Conservation (phyloP, 257 asterid species). For the Ballota nigra region DNA sequence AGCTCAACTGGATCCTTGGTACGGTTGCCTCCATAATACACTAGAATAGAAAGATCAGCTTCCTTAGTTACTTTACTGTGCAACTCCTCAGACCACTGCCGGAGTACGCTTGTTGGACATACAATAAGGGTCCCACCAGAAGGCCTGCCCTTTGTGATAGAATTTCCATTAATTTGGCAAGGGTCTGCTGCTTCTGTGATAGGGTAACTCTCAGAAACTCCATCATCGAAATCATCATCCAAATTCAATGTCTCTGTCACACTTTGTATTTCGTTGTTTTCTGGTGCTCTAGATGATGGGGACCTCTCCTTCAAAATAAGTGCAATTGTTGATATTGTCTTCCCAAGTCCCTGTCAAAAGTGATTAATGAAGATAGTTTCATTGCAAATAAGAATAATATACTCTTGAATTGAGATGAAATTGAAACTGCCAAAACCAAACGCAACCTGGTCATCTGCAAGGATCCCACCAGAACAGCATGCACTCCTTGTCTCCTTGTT, state of each 20-base stretch:
- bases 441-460: slow-evolving; percentile 98
- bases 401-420: slow-evolving; percentile 3
- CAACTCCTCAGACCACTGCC: slow-evolving; percentile 96
- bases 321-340: slow-evolving; percentile 92
- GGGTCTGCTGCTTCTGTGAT: slow-evolving; percentile 35
- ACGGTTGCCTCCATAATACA: slow-evolving; percentile 86
- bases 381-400: slow-evolving; percentile 10
- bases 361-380: slow-evolving; percentile 15
- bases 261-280: slow-evolving; percentile 34
- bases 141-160: slow-evolving; percentile 62
- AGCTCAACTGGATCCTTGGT: slow-evolving; percentile 84
- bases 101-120: slow-evolving; percentile 97
- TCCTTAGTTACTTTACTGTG: slow-evolving; percentile 72
- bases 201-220: slow-evolving; percentile 29
- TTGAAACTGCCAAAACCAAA: slow-evolving; percentile 1
- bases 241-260: slow-evolving; percentile 77
- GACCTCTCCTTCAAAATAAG: slow-evolving; percentile 90
- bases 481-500: slow-evolving; percentile 80
- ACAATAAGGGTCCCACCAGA: slow-evolving; percentile 96
- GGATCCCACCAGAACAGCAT: slow-evolving; percentile 96
- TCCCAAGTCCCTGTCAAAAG: slow-evolving; percentile 88
- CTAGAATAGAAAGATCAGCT: slow-evolving; percentile 85
- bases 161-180: slow-evolving; percentile 33
- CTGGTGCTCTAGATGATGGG: slow-evolving; percentile 50
- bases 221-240: slow-evolving; percentile 77